Conservation (phyloP, 164 flowering plant species). For the Tinospora cordifolia region DNA sequence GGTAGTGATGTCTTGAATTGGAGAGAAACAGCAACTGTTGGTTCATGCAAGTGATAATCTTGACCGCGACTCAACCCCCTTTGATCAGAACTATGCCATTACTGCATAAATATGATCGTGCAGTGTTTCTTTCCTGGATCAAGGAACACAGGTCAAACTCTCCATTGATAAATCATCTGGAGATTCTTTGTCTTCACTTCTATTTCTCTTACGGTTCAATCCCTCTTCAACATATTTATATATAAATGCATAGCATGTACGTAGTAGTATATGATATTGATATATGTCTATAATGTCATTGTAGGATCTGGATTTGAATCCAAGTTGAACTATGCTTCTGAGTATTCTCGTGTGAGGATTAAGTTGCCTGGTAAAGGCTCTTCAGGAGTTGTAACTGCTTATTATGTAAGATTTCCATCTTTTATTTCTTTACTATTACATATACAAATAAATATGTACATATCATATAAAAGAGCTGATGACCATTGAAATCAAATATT, state of each 20-base stretch:
- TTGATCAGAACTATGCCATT: conserved; percentile 31
- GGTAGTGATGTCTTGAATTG: not conserved
- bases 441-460: not conserved
- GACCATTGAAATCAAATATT: not conserved
- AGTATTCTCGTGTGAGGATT: conserved; percentile 40
- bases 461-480: not conserved
- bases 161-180: conserved; percentile 43
- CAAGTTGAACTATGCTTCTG: conserved; percentile 39
- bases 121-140: conserved; percentile 16
- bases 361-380: conserved; percentile 42
- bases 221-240: no score
- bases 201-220: not conserved
- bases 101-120: conserved; percentile 37
- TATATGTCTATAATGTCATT: not conserved
- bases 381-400: conserved; percentile 60
- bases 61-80: conserved; percentile 7
- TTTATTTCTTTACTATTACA: not conserved
- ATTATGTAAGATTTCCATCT: conserved; percentile 33
- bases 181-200: not conserved
- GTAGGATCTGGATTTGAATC: conserved; percentile 57
- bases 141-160: conserved; percentile 41
- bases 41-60: not conserved
- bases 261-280: no score
- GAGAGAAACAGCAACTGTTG: not conserved
- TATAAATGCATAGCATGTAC: no score